These are phyloP conservation scores for Cyberlindnera lachancei DNA, from an alignment of 805 yeast genomes.

Conservation along the genomic window DNA sequence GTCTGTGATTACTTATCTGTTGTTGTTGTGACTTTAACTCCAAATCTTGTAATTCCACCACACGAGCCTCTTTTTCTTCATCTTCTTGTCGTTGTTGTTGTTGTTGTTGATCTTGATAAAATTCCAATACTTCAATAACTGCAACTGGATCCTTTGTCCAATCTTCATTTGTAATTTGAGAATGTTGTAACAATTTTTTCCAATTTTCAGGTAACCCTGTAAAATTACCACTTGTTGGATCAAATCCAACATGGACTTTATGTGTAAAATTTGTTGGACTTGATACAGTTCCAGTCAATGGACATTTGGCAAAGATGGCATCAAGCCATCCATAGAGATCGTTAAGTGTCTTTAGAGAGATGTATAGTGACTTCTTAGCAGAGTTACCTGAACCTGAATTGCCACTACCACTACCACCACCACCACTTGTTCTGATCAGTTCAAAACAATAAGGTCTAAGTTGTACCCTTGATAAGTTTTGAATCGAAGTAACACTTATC, in stretches of 20 bases:
- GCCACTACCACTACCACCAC: no score
- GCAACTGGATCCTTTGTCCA: constrained; percentile 94
- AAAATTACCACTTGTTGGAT: constrained; percentile 77
- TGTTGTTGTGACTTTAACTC: no score
- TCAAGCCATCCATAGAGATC: constrained; percentile 90
- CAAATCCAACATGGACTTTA: constrained; percentile 83
- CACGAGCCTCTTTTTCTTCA: background rate
- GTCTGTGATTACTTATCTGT: constrained; percentile 9
- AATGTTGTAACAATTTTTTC: constrained; percentile 77
- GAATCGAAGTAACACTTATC: constrained; percentile 51
- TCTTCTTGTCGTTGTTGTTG: background rate
- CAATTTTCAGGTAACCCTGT: constrained; percentile 93
- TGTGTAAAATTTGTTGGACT: constrained; percentile 94
- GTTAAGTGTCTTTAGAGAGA: constrained; percentile 68
- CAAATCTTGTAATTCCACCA: background rate
- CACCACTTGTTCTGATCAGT: constrained; percentile 35
- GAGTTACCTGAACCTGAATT: no score
- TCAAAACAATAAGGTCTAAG: constrained; percentile 78
- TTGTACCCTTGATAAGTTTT: constrained; percentile 60
- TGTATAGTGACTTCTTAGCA: constrained; percentile 61
- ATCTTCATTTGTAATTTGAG: constrained; percentile 87
- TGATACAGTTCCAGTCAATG: constrained; percentile 60
- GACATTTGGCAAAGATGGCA: constrained; percentile 72
- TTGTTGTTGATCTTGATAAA: constrained; percentile 43
- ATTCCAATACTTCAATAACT: constrained; percentile 83